Conservation (phyloP, 2,329 filamentous ascomycete genomes). For the Lasiodiplodia sp. region DNA sequence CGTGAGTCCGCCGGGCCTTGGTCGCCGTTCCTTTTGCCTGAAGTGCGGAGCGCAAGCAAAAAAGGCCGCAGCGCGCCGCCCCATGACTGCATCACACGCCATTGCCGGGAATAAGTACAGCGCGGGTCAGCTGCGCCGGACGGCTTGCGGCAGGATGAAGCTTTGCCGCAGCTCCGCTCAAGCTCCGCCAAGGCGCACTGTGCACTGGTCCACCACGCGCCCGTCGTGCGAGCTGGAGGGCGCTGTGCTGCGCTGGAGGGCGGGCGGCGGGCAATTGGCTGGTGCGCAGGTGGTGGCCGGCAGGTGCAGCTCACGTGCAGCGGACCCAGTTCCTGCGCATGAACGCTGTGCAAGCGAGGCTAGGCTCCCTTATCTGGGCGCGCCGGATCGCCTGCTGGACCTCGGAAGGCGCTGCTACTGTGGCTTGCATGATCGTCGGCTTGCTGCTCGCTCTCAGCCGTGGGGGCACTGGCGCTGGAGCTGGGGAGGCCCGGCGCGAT, state of each 20-base stretch:
- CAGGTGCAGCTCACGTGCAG: slow-evolving; percentile 19
- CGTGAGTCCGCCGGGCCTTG: slow-evolving; percentile 15
- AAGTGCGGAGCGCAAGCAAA: slow-evolving; percentile 17
- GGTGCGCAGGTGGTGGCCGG: slow-evolving; percentile 1
- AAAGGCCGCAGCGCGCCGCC: slow-evolving; percentile 11
- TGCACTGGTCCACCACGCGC: background rate
- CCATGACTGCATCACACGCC: slow-evolving; percentile 20
- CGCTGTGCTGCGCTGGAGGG: background rate
- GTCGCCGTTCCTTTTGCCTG: slow-evolving; percentile 19
- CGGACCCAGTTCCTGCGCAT: slow-evolving; percentile 21
- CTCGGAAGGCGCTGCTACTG: slow-evolving; percentile 25
- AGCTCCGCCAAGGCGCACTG: slow-evolving; percentile 13
- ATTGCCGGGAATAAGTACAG: slow-evolving; percentile 11
- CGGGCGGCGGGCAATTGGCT: background rate
- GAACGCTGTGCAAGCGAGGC: slow-evolving; percentile 22
- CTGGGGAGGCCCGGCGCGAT: slow-evolving; percentile 1
- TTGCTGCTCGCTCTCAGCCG: background rate
- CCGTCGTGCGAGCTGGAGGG: background rate
- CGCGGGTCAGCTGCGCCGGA: slow-evolving; percentile 8
- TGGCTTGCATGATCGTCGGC: slow-evolving; percentile 29
- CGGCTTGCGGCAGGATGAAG: slow-evolving; percentile 1
- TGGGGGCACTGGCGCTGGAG: slow-evolving; percentile 6
- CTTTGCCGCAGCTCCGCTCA: slow-evolving; percentile 21
- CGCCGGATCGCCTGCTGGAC: slow-evolving; percentile 24
- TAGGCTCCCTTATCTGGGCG: slow-evolving; percentile 14